Evolutionary conservation across 2,329 filamentous ascomycete genomes (phyloP), one percentile per base, ranked within the genome.

Genomic region (Pseudocercospora macadamiae): DNA sequence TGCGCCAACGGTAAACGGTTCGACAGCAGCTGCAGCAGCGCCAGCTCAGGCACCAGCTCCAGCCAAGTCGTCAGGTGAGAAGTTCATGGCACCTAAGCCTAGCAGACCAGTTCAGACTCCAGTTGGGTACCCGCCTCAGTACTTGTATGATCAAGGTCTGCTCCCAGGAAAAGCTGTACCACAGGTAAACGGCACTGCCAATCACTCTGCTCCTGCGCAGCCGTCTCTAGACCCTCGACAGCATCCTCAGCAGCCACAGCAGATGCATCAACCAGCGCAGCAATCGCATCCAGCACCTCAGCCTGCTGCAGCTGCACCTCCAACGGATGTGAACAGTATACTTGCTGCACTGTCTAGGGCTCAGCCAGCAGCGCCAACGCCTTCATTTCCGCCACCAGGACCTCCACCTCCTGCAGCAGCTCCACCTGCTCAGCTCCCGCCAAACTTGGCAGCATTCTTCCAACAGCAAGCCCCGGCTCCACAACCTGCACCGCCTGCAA

Each of bases 241-340:
- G 48, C 44, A 57, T 51, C 47, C 44, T 30, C 54, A 63, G 39
- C 60, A 62, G 34, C 56, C 54, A 23, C 64, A 60, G 36, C 25
- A 62, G 32, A 55, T 57, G 37, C 64, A 59, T 26, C 19, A 59
- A 32, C 57, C 53, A 25, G 61, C 52, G 14, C 57, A 59, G 10
- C 32, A 55, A 16, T 49, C 62, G n/a, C 59, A 62, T 39, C 47
- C 60, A 30, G 57, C 60, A 52, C 39, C 57, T 21, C 39, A 52
- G 48, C 55, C 42, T 16, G 30, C 53, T 5, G 54, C 58, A 21
- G 56, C 61, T 44, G 60, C 66, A 26, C 66, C 68, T 12, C 55
- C 65, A 7, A 58, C 67, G 39, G 71, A 75, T 60, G 70, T 74
- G 4, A 70, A 71, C 57, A 71, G 68, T 58, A 70, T 75, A 30